phyloP scores from a whole-genome alignment of 176 grass and related monocot genomes.

The Bromus sterilis region DNA sequence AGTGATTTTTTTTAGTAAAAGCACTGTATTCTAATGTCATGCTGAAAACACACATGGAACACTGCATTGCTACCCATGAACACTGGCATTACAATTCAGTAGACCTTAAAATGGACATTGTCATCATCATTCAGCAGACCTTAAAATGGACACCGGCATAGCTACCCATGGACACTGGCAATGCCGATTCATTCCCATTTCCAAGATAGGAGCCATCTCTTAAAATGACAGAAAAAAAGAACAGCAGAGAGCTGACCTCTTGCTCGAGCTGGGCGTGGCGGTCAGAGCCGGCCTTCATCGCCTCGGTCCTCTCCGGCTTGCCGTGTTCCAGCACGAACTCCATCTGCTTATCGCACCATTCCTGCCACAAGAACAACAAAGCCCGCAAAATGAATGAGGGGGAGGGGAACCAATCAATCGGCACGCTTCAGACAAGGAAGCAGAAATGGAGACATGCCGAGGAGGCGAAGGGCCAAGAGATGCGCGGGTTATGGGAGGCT shows the following conservation, averaged over 20 bases:
- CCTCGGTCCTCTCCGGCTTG: constrained; percentile 58
- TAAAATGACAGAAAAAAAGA: neutral
- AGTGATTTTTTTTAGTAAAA: neutral
- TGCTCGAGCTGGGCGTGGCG: constrained; percentile 87
- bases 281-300: constrained; percentile 71
- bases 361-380: constrained; percentile 33
- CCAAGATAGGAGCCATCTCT: neutral
- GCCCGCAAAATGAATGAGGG: neutral
- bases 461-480: neutral
- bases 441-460: neutral
- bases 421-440: neutral
- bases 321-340: constrained; percentile 60
- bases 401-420: neutral
- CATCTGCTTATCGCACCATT: constrained; percentile 98
- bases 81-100: no score
- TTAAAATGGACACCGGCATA: no score
- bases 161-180: neutral
- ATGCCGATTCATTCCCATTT: neutral
- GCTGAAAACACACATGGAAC: neutral
- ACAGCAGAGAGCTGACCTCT: constrained; percentile 49
- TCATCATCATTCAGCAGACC: no score
- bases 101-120: no score
- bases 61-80: neutral
- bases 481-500: neutral
- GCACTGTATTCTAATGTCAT: neutral